Base-by-base conservation (phyloP, 768 basidiomycete genomes). In the Rhodotorula diobovata region DNA sequence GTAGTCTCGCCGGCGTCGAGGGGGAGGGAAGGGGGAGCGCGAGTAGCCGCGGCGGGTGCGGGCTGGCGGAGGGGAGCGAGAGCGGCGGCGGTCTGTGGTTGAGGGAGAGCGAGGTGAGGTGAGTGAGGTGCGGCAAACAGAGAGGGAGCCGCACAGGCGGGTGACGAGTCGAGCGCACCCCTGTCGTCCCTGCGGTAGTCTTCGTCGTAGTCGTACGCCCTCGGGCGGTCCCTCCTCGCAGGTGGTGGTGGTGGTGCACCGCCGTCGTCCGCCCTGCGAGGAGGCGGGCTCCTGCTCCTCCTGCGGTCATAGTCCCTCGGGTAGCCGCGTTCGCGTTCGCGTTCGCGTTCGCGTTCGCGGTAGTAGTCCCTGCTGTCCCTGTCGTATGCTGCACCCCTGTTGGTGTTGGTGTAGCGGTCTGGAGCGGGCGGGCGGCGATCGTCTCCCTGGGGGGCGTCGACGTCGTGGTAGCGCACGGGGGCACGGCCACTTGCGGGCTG, bases 201-300 rank as follows among this genome's bases (percentile, higher is more conserved):
- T 46, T 66, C 70, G 50, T 63, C 61, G 41, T 71, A 55, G 66
- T 55, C 59, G 18, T 30, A 34, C n/a, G 60, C 59, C 32, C 50
- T 30, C 21, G 43, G 45, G n/a, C 37, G 39, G 43, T 50, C 35
- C 34, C 9, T 34, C 28, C 14, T 21, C 7, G 54, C n/a, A n/a
- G n/a, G n/a, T n/a, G n/a, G n/a, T n/a, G n/a, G n/a, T n/a, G n/a
- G n/a, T n/a, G n/a, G n/a, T n/a, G n/a, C n/a, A n/a, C n/a, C n/a
- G n/a, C n/a, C n/a, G n/a, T n/a, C 45, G 37, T 34, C 64, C 39
- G 18, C 50, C 12, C 30, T 30, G 48, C 53, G 28, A 32, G 60
- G 4, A 54, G 25, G 34, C 30, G 65, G 59, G 39, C 59, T 54
- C 66, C 61, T 63, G 57, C 61, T 71, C 66, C 57, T 67, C 70